Conservation (phyloP, 768 basidiomycete genomes). For the Calocybe gangraenosa region DNA sequence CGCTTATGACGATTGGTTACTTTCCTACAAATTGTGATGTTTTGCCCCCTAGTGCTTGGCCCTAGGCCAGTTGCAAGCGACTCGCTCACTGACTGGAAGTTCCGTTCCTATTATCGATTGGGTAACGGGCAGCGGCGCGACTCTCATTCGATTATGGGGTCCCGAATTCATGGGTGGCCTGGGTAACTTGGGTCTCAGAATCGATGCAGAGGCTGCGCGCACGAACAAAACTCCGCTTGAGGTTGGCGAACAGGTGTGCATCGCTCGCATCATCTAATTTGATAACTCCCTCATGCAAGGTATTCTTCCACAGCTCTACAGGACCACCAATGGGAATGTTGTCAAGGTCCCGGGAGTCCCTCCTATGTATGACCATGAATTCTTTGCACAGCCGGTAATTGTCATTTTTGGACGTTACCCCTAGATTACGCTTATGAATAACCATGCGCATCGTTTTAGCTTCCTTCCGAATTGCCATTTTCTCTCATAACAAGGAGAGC, state of each 20-base stretch:
- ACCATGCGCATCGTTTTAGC: too few relatives aligned
- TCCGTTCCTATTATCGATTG: conserved; percentile 15
- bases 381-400: conserved; percentile 12
- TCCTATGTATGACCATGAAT: conserved; percentile 20
- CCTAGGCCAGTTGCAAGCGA: conserved; percentile 8
- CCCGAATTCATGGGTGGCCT: conserved; percentile 18
- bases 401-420: too few relatives aligned
- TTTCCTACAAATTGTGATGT: background rate
- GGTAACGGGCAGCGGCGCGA: conserved; percentile 5
- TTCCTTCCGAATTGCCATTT: too few relatives aligned
- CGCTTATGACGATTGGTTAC: background rate
- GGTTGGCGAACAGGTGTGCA: conserved; percentile 1
- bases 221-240: conserved; percentile 9
- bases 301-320: conserved; percentile 13
- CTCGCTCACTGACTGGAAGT: conserved; percentile 14
- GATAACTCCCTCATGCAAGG: too few relatives aligned
- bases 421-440: too few relatives aligned
- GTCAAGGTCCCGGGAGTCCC: conserved; percentile 19
- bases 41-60: conserved; percentile 10
- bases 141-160: conserved; percentile 14
- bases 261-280: too few relatives aligned
- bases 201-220: conserved; percentile 10
- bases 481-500: too few relatives aligned
- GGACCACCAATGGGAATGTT: conserved; percentile 14
- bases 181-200: conserved; percentile 14